Percentiles rank a stretch among this genome's conserved stretches.
Conservation (phyloP, 2,329 filamentous ascomycete genomes). For the Reticulascus tulasneorum region DNA sequence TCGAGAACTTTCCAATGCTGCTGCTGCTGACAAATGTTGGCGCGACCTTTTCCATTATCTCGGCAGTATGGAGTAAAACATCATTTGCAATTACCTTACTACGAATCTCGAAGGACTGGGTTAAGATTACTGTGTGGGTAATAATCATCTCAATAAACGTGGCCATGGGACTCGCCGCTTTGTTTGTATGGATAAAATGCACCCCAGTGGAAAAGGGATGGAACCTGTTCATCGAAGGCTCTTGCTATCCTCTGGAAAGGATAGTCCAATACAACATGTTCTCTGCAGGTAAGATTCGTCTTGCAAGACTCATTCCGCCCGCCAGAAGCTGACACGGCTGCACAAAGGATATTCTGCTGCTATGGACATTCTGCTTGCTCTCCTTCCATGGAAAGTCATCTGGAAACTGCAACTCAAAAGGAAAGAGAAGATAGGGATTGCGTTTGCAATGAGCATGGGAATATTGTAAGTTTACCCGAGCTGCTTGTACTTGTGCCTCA, state of each 20-base stretch:
- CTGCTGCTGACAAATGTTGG: slow-evolving; percentile 17
- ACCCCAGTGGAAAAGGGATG: slow-evolving; percentile 22
- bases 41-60: slow-evolving; percentile 16
- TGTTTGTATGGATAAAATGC: slow-evolving; percentile 29
- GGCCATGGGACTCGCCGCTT: slow-evolving; percentile 24
- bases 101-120: slow-evolving; percentile 19
- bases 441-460: slow-evolving; percentile 31
- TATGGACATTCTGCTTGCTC: slow-evolving; percentile 27
- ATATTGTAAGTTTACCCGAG: slow-evolving; percentile 21
- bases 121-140: slow-evolving; percentile 23
- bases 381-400: slow-evolving; percentile 29
- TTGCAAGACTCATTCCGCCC: too few relatives aligned
- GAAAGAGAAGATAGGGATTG: slow-evolving; percentile 28
- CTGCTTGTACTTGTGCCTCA: neutral
- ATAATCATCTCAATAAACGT: slow-evolving; percentile 17
- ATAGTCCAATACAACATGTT: slow-evolving; percentile 26
- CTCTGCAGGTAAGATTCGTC: slow-evolving; percentile 22
- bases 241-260: slow-evolving; percentile 23
- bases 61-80: slow-evolving; percentile 17
- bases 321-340: neutral
- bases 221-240: slow-evolving; percentile 20
- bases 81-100: slow-evolving; percentile 19
- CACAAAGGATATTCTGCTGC: slow-evolving; percentile 28
- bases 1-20: slow-evolving; percentile 14
- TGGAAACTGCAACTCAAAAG: slow-evolving; percentile 26